Percentiles rank a stretch among this genome's conserved stretches.
Conservation (phyloP, 257 asterid species). For the Rhazya stricta region DNA sequence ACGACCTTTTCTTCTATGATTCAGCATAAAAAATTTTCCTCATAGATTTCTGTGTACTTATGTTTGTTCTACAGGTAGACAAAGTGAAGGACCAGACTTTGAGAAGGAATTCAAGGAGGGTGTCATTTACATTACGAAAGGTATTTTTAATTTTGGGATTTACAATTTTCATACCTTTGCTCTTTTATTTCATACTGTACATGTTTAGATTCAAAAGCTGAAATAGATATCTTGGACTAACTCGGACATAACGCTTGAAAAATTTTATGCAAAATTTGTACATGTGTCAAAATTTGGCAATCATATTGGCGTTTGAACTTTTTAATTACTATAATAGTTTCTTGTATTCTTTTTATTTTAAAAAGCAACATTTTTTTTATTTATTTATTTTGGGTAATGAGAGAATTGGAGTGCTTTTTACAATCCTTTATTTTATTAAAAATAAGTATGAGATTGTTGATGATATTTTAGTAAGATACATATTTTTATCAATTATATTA, state of each 20-base stretch:
- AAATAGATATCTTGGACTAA: background rate
- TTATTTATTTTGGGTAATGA: no score
- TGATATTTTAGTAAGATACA: no score
- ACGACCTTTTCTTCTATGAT: background rate
- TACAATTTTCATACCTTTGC: background rate
- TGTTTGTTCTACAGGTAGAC: conserved; percentile 54
- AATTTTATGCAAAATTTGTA: background rate
- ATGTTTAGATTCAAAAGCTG: background rate
- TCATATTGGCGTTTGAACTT: no score
- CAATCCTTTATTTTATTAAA: no score
- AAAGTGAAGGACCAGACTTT: conserved; percentile 57
- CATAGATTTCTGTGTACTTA: background rate
- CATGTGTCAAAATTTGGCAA: background rate
- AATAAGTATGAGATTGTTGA: no score
- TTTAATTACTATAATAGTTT: no score
- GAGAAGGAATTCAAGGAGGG: conserved; percentile 77
- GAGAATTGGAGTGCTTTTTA: no score
- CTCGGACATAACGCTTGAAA: background rate
- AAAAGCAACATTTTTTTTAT: no score
- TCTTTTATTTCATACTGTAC: background rate
- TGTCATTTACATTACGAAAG: conserved; percentile 88
- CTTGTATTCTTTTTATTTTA: no score
- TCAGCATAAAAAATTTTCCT: background rate
- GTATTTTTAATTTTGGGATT: conserved; percentile 24
- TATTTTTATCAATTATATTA: no score